phyloP scores from a whole-genome alignment of 306 rosid species.

The Bauhinia variegata region DNA sequence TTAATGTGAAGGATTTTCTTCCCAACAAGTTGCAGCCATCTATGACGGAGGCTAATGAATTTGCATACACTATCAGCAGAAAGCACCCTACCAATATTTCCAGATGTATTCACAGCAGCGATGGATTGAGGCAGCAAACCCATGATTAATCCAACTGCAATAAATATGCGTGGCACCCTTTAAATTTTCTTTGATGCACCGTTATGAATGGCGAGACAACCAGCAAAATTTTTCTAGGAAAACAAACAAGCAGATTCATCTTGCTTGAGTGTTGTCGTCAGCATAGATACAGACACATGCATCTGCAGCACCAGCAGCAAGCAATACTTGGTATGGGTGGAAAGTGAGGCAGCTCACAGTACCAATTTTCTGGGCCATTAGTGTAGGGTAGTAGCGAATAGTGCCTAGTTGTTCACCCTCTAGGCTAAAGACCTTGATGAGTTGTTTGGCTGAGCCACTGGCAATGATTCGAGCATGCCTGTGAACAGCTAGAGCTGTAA shows the following conservation, averaged over 20 bases:
- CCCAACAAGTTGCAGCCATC: slow-evolving; percentile 53
- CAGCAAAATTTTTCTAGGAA: no score
- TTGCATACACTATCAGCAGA: slow-evolving; percentile 60
- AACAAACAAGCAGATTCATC: slow-evolving; percentile 51
- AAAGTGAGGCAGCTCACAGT: slow-evolving; percentile 85
- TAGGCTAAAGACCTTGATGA: slow-evolving; percentile 83
- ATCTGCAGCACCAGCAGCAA: slow-evolving; percentile 95
- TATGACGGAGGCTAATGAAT: slow-evolving; percentile 85
- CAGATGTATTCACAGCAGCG: slow-evolving; percentile 50
- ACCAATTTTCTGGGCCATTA: slow-evolving; percentile 97
- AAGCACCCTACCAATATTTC: slow-evolving; percentile 51
- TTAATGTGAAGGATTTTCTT: slow-evolving; percentile 49
- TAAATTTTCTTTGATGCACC: slow-evolving; percentile 40
- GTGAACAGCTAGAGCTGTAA: slow-evolving; percentile 93
- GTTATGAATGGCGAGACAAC: slow-evolving; percentile 41
- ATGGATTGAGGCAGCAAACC: slow-evolving; percentile 42
- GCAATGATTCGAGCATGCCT: slow-evolving; percentile 96
- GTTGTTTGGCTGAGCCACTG: slow-evolving; percentile 95
- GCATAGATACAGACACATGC: slow-evolving; percentile 82
- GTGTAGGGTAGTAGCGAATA: slow-evolving; percentile 78
- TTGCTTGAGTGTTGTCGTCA: slow-evolving; percentile 65
- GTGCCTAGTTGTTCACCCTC: slow-evolving; percentile 88
- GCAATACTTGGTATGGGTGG: slow-evolving; percentile 87
- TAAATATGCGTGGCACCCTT: slow-evolving; percentile 28
- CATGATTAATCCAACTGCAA: slow-evolving; percentile 42